Conservation (phyloP, 495 filamentous ascomycete genomes). For the Lasiosphaeria hispida region DNA sequence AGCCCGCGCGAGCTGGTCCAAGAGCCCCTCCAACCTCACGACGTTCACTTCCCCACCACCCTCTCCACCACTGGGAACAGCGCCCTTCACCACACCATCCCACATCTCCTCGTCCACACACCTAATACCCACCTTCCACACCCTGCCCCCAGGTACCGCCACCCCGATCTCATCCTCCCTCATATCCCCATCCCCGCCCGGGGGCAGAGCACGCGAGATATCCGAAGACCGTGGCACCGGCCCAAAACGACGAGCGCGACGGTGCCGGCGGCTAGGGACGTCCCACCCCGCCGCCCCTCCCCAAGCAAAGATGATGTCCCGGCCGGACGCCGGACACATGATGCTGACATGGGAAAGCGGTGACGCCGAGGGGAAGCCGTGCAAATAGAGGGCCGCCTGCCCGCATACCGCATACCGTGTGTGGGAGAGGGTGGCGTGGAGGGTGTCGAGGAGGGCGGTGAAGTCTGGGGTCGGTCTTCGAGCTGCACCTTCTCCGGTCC, state of each 20-base stretch:
- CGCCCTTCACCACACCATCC: too few relatives aligned
- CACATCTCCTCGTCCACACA: too few relatives aligned
- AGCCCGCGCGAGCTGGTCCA: not conserved
- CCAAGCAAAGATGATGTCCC: conserved; percentile 32
- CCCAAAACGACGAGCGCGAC: conserved; percentile 4
- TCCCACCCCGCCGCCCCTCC: conserved; percentile 18
- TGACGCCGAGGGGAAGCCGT: conserved; percentile 25
- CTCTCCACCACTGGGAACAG: too few relatives aligned
- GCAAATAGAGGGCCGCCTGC: conserved; percentile 34
- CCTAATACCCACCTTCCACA: too few relatives aligned
- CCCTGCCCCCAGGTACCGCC: too few relatives aligned
- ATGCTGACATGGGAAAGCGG: conserved; percentile 29
- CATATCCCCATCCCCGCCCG: not conserved
- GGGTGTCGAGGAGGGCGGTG: conserved; percentile 24
- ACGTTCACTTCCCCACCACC: not conserved
- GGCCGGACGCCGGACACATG: conserved; percentile 29
- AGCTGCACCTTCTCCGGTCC: not conserved
- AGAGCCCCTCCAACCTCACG: not conserved
- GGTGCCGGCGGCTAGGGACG: not conserved
- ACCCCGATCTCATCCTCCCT: not conserved
- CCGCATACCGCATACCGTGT: conserved; percentile 42
- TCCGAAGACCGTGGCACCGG: too few relatives aligned
- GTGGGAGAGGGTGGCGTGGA: conserved; percentile 33
- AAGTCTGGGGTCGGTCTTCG: too few relatives aligned
- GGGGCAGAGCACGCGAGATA: too few relatives aligned